Base-by-base conservation (phyloP, 2,329 filamentous ascomycete species). In the Botrytis elliptica region DNA sequence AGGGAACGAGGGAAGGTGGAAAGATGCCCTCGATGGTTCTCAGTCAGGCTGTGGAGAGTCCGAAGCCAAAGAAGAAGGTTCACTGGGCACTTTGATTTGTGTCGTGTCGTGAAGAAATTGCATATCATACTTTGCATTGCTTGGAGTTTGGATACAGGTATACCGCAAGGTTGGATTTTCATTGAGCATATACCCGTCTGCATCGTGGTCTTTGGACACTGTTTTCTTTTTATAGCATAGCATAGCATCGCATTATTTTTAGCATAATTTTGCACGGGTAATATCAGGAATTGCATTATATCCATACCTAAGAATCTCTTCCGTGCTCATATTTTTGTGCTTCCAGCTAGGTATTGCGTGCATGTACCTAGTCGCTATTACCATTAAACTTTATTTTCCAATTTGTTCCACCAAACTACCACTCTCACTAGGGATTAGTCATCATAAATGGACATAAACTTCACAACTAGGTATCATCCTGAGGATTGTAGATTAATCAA, bases 1-100 rank as follows among this genome's bases (percentile, higher is more conserved):
- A 75, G 69, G 65, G 74, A 74, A 33, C 44, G 38, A 57, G 46
- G 20, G 59, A 33, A 25, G 36, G 49, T 20, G 59, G 29, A 14
- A 64, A 60, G 25, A 74, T 73, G 9, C 76, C 40, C 42, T 55
- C 72, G 52, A 66, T 62, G 70, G 73, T 71, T 33, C 20, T 29
- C 18, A 71, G 72, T 22, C 65, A 73, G 66, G 62, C 59, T 38
- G 71, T 70, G 44, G 73, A 67, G 67, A 77, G 74, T 55, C 60
- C 71, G 67, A 80, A 77, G 70, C 63, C 72, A 60, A 81, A 80
- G 77, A 81, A 81, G 77, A 78, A 75, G 65, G 79, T 81, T 63
- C 79, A 81, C 74, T 81, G 79, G 79, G 78, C 77, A 12, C 40
- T 77, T 42, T 80, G 63, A 78, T 5, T 10, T 14, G 46, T 29